Percentiles rank a stretch among this genome's conserved stretches.
Conservation (phyloP, 2,329 filamentous ascomycete species). For the Talaromyces sp. region DNA sequence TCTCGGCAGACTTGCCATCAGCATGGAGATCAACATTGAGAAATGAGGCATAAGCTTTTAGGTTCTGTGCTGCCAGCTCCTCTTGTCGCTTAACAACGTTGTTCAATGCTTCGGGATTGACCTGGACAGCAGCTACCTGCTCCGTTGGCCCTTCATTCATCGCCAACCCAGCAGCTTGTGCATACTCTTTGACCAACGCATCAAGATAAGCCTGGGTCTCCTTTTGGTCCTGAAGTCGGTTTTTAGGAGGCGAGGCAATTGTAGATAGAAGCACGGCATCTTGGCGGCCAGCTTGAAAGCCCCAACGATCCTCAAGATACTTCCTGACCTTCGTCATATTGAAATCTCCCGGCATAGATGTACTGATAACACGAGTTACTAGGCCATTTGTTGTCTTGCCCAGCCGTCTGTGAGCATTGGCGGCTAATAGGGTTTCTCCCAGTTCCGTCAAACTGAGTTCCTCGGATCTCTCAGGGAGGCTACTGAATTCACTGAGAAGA, state of each 20-base stretch:
- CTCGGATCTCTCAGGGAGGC: conserved; percentile 96
- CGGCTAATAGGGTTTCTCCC: conserved; percentile 52
- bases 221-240: conserved; percentile 65
- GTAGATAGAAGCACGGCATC: conserved; percentile 73
- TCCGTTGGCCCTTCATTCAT: conserved; percentile 51
- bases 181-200: conserved; percentile 84
- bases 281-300: conserved; percentile 79
- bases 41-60: neutral
- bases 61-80: neutral
- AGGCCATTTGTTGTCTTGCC: conserved; percentile 93
- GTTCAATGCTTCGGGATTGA: conserved; percentile 3
- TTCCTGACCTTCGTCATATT: conserved; percentile 95
- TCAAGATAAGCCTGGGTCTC: conserved; percentile 94
- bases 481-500: conserved; percentile 95
- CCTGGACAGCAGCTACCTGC: conserved; percentile 6
- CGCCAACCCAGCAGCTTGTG: conserved; percentile 90
- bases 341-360: conserved; percentile 99
- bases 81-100: neutral
- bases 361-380: conserved; percentile 90
- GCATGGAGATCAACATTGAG: conserved; percentile 2
- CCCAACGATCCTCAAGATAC: conserved; percentile 92
- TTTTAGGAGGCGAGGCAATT: neutral
- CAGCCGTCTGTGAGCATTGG: conserved; percentile 92
- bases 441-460: conserved; percentile 94
- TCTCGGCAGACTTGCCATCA: neutral